phyloP scores from a whole-genome alignment of 192 early-diverging fungal genomes.

The Haplosporangium gracile region DNA sequence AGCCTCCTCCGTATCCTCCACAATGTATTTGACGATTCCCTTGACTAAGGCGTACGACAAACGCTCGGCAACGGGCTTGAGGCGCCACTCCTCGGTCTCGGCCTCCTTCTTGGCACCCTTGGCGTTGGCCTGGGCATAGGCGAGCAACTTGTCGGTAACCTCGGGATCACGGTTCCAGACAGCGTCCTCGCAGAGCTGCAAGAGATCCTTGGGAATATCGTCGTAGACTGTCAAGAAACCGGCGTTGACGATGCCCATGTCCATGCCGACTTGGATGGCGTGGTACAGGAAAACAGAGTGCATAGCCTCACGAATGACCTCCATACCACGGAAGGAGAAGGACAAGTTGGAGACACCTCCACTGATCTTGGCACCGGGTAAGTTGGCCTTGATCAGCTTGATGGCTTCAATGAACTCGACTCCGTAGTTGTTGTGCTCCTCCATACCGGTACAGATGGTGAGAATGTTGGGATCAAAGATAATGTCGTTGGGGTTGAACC shows the following conservation, averaged over 20 bases:
- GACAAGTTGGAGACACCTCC: slow-evolving; percentile 98
- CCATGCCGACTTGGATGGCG: slow-evolving; percentile 79
- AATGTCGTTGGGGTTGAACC: slow-evolving; percentile 89
- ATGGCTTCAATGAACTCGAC: slow-evolving; percentile 93
- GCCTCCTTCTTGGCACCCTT: slow-evolving; percentile 78
- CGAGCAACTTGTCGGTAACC: slow-evolving; percentile 93
- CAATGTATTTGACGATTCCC: slow-evolving; percentile 93
- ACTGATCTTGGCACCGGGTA: slow-evolving; percentile 93
- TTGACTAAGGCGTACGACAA: slow-evolving; percentile 91
- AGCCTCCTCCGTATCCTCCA: slow-evolving; percentile 96
- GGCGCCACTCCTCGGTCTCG: slow-evolving; percentile 91
- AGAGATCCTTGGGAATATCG: slow-evolving; percentile 94
- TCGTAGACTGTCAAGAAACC: slow-evolving; percentile 97
- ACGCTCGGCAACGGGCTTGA: slow-evolving; percentile 77
- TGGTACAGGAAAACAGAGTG: slow-evolving; percentile 91
- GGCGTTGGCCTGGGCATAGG: slow-evolving; percentile 86
- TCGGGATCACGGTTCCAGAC: slow-evolving; percentile 94
- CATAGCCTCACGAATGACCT: slow-evolving; percentile 93
- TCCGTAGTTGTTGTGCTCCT: slow-evolving; percentile 97
- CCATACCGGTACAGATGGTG: slow-evolving; percentile 97
- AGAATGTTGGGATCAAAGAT: slow-evolving; percentile 94
- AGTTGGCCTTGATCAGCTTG: slow-evolving; percentile 78
- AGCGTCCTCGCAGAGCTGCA: slow-evolving; percentile 93
- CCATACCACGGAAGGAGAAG: slow-evolving; percentile 97
- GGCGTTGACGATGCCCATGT: slow-evolving; percentile 99